Evolutionary conservation across 1,139 yeast genomes (phyloP).

Genomic region (Geotrichum fermentans): DNA sequence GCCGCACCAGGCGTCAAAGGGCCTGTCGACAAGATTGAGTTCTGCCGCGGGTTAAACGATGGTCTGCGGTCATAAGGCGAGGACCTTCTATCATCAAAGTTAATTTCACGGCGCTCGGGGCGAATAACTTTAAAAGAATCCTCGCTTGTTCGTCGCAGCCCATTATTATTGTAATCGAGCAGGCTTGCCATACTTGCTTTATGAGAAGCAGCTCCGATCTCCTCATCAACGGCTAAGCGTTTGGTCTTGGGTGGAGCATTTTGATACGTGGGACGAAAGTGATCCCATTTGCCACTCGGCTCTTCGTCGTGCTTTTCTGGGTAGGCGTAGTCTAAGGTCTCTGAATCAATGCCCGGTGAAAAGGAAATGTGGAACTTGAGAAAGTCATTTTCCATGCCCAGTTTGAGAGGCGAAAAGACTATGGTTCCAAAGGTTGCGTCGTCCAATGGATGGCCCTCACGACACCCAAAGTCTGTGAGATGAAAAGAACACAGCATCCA

Average conservation of each 20-base stretch:
- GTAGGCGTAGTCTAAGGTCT: neutral
- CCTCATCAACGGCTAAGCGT: neutral
- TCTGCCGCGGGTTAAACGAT: conserved; percentile 17
- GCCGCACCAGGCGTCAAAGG: conserved; percentile 15
- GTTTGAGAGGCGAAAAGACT: conserved; percentile 15
- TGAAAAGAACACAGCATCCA: conserved; percentile 49
- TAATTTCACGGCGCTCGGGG: conserved; percentile 66
- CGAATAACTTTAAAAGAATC: conserved; percentile 63
- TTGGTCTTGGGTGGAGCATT: neutral
- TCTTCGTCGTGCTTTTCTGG: neutral
- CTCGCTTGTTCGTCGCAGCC: conserved; percentile 22
- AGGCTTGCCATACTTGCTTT: conserved; percentile 16
- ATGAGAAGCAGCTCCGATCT: neutral
- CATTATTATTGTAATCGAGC: conserved; percentile 3
- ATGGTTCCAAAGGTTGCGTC: conserved; percentile 46
- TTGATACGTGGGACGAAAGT: neutral
- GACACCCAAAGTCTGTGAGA: conserved; percentile 65
- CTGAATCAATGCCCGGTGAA: neutral
- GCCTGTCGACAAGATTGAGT: conserved; percentile 11
- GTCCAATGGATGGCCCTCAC: conserved; percentile 57
- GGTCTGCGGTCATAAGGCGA: conserved; percentile 55
- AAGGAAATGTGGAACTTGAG: conserved; percentile 30
- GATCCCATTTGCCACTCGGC: neutral
- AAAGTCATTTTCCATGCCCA: conserved; percentile 25
- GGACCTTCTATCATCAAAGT: conserved; percentile 73